Conservation (phyloP, 495 filamentous ascomycete species). For the Rostrohypoxylon terebratum region DNA sequence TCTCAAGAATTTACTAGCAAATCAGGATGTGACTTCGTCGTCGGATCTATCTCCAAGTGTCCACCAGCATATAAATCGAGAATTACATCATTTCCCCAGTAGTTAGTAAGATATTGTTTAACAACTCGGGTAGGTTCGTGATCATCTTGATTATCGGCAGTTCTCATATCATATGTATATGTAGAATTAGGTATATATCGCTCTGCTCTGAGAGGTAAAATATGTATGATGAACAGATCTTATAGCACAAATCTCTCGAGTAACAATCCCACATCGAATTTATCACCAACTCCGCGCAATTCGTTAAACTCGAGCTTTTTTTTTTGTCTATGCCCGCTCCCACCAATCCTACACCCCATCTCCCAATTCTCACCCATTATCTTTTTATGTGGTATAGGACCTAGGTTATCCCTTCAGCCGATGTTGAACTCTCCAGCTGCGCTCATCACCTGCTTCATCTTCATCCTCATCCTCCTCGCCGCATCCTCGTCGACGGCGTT, state of each 20-base stretch:
- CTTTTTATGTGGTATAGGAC: too few species aligned
- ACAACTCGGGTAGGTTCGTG: background rate
- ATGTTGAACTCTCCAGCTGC: constrained; percentile 89
- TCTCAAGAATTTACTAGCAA: background rate
- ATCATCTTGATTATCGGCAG: background rate
- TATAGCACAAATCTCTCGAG: background rate
- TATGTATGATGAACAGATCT: too few species aligned
- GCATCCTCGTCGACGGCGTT: constrained; percentile 70
- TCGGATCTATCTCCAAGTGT: too few species aligned
- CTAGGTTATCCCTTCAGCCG: constrained; percentile 63
- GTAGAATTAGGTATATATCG: background rate
- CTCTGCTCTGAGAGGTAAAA: background rate
- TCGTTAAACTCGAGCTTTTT: constrained; percentile 10
- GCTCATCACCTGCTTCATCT: constrained; percentile 82
- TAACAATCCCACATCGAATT: background rate
- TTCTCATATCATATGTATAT: background rate
- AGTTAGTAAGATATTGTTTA: background rate
- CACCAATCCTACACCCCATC: background rate
- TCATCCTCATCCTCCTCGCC: constrained; percentile 78
- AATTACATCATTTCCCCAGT: too few species aligned
- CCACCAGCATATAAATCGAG: too few species aligned
- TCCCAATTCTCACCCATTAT: background rate
- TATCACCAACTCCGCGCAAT: background rate
- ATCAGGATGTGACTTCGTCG: background rate
- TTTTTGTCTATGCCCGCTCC: constrained; percentile 23